phyloP scores from a whole-genome alignment of 768 basidiomycete genomes.

The Psilocybe cyanescens region DNA sequence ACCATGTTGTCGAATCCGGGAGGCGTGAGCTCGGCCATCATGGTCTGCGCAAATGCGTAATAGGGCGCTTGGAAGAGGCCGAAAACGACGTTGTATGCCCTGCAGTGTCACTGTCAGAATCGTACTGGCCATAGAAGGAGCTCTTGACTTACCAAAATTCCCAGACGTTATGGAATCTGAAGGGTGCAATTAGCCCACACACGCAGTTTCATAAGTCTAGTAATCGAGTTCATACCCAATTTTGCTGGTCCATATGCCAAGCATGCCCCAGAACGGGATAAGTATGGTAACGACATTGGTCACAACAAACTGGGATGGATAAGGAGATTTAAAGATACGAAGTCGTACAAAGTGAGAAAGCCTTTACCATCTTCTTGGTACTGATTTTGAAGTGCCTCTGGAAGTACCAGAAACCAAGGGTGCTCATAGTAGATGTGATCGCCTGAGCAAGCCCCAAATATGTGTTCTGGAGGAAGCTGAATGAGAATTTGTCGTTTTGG shows the following conservation, averaged over 20 bases:
- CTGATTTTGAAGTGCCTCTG: constrained; percentile 78
- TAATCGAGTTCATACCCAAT: constrained; percentile 55
- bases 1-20: constrained; percentile 86
- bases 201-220: background rate
- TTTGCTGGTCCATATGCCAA: constrained; percentile 80
- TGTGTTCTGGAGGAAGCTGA: constrained; percentile 82
- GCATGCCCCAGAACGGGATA: constrained; percentile 86
- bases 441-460: constrained; percentile 80
- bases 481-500: constrained; percentile 80
- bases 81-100: constrained; percentile 81
- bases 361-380: constrained; percentile 77
- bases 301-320: constrained; percentile 58
- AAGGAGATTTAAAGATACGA: background rate
- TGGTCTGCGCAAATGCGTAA: constrained; percentile 84
- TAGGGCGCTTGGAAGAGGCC: constrained; percentile 88
- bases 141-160: constrained; percentile 72
- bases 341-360: background rate
- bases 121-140: background rate
- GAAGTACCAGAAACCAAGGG: constrained; percentile 83
- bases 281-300: constrained; percentile 78
- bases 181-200: background rate
- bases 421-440: constrained; percentile 72
- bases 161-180: constrained; percentile 75
- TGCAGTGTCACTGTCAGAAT: constrained; percentile 25
- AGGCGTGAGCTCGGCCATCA: constrained; percentile 89